These are phyloP conservation scores for Saccharomyces mikatae DNA, from an alignment of 805 yeast genomes.

Conservation along the genomic window DNA sequence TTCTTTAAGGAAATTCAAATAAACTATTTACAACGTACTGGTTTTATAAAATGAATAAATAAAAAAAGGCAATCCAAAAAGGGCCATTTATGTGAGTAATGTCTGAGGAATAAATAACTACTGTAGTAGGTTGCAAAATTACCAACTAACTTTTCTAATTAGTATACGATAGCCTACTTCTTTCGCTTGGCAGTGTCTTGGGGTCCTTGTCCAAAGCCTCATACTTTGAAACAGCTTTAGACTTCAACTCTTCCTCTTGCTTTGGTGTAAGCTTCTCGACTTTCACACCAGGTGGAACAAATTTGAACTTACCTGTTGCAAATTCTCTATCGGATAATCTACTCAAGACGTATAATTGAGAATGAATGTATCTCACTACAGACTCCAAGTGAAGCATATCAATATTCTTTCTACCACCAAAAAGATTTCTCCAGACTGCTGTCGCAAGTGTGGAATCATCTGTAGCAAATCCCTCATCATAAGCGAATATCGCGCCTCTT, in stretches of 20 bases:
- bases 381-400: slow-evolving; percentile 83
- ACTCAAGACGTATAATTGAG: slow-evolving; percentile 80
- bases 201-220: slow-evolving; percentile 38
- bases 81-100: neutral
- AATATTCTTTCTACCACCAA: slow-evolving; percentile 72
- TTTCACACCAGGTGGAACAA: slow-evolving; percentile 72
- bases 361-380: slow-evolving; percentile 79
- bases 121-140: neutral
- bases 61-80: neutral
- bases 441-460: slow-evolving; percentile 72
- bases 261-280: slow-evolving; percentile 63
- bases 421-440: slow-evolving; percentile 85
- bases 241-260: slow-evolving; percentile 50
- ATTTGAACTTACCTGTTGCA: slow-evolving; percentile 81
- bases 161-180: slow-evolving; percentile 41
- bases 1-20: slow-evolving; percentile 4
- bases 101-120: neutral
- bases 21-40: slow-evolving; percentile 9
- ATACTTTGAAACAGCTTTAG: slow-evolving; percentile 44
- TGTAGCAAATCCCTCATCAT: slow-evolving; percentile 83
- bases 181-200: slow-evolving; percentile 52
- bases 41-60: neutral
- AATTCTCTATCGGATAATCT: slow-evolving; percentile 86
- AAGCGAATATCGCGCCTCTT: slow-evolving; percentile 80
- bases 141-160: slow-evolving; percentile 39